Conservation (phyloP, 495 filamentous ascomycete species). For the Penicillium egyptiacum region DNA sequence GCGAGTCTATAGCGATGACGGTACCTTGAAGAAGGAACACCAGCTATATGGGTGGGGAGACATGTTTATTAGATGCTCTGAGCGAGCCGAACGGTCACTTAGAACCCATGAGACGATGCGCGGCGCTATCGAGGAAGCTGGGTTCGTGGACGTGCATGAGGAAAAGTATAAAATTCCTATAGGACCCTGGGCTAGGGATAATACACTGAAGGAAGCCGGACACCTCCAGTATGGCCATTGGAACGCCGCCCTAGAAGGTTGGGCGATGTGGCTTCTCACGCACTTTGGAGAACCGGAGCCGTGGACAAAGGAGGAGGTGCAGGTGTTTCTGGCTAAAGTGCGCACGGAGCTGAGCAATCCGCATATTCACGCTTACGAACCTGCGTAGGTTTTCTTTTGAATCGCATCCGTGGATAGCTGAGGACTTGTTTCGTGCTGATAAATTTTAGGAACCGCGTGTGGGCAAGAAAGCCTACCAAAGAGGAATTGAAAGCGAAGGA, state of each 20-base stretch:
- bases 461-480: constrained; percentile 17
- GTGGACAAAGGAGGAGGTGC: constrained; percentile 4
- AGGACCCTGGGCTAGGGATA: constrained; percentile 64
- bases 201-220: constrained; percentile 61
- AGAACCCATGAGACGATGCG: constrained; percentile 21
- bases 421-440: background rate
- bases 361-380: constrained; percentile 12
- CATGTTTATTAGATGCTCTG: constrained; percentile 22
- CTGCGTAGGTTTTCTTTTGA: constrained; percentile 7
- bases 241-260: constrained; percentile 24
- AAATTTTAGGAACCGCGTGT: constrained; percentile 15
- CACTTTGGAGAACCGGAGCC: constrained; percentile 8
- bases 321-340: constrained; percentile 1
- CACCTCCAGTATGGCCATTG: constrained; percentile 58
- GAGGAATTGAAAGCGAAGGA: background rate
- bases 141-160: constrained; percentile 33
- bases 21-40: constrained; percentile 30
- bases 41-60: constrained; percentile 21
- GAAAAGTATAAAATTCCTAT: constrained; percentile 59
- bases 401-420: background rate
- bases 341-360: constrained; percentile 8
- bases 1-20: constrained; percentile 44
- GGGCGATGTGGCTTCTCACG: constrained; percentile 14
- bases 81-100: constrained; percentile 16
- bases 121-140: constrained; percentile 20